phyloP scores from a whole-genome alignment of 352 stramenopile genomes.

The Plasmopara viticola region DNA sequence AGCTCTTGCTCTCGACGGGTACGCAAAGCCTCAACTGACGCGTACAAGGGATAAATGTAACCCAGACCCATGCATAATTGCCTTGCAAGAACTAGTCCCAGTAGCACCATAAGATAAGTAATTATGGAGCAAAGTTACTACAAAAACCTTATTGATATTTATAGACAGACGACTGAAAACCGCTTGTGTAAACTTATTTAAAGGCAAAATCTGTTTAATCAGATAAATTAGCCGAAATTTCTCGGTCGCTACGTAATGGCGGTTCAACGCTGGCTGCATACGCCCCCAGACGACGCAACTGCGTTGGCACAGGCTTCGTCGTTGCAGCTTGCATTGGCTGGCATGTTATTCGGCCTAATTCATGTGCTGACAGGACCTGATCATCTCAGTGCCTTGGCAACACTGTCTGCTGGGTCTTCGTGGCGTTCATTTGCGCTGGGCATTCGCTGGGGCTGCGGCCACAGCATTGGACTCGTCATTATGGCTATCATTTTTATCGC shows the following conservation, averaged over 20 bases:
- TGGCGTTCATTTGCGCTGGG: conserved; percentile 75
- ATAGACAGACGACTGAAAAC: too few species aligned
- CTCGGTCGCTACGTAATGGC: conserved; percentile 1
- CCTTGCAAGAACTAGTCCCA: conserved; percentile 38
- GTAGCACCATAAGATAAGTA: conserved; percentile 34
- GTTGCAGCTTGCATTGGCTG: conserved; percentile 36
- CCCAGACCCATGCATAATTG: conserved; percentile 53
- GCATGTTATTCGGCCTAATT: conserved; percentile 56
- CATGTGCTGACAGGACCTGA: conserved; percentile 77
- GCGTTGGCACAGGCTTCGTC: conserved; percentile 35
- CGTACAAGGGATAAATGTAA: conserved; percentile 60
- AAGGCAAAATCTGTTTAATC: too few species aligned
- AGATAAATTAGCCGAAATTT: too few species aligned
- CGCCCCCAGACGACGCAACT: conserved; percentile 18
- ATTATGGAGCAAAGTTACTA: too few species aligned
- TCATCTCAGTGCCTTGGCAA: conserved; percentile 83
- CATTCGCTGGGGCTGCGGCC: conserved; percentile 85
- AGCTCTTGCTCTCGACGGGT: conserved; percentile 43
- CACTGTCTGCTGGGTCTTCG: conserved; percentile 65
- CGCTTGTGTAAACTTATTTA: too few species aligned
- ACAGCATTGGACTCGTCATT: conserved; percentile 77
- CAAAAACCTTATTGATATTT: too few species aligned
- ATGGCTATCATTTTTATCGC: conserved; percentile 65
- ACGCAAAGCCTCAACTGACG: conserved; percentile 39
- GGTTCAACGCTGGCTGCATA: conserved; percentile 31